These are phyloP conservation scores for Aphanomyces invadans DNA, from an alignment of 352 stramenopile species.

Conservation along the genomic window DNA sequence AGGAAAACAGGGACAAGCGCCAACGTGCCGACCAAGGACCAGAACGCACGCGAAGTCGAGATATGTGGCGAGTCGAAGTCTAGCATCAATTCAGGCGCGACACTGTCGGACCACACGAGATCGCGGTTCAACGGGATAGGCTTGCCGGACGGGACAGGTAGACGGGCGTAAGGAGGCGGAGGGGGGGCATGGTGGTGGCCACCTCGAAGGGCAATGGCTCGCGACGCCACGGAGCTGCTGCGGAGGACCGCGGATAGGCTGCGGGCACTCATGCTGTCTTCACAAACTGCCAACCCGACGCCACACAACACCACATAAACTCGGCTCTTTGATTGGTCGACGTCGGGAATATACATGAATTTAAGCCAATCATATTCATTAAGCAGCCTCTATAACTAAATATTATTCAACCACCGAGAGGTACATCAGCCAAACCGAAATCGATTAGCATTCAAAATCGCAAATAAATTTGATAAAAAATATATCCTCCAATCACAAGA, in stretches of 20 bases:
- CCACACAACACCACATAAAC: conserved; percentile 18
- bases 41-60: conserved; percentile 62
- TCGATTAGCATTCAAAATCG: no score
- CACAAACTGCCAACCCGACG: conserved; percentile 7
- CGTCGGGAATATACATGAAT: background rate
- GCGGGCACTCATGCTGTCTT: conserved; percentile 17
- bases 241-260: conserved; percentile 13
- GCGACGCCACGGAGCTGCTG: conserved; percentile 11
- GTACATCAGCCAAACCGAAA: no score
- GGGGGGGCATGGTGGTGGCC: conserved; percentile 46
- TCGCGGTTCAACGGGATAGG: conserved; percentile 57
- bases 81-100: conserved; percentile 79
- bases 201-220: conserved; percentile 25
- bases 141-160: conserved; percentile 47
- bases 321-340: background rate
- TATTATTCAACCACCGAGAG: no score
- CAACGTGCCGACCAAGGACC: conserved; percentile 52
- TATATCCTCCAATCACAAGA: no score
- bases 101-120: conserved; percentile 82
- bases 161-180: conserved; percentile 70
- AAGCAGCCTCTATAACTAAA: no score
- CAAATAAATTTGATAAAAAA: no score
- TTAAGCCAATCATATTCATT: background rate
- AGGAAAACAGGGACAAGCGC: conserved; percentile 59
- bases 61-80: conserved; percentile 85